Evolutionary conservation across 257 asterid species (phyloP), one percentile per base, ranked within the genome.

Genomic region (Penstemon eatonii): DNA sequence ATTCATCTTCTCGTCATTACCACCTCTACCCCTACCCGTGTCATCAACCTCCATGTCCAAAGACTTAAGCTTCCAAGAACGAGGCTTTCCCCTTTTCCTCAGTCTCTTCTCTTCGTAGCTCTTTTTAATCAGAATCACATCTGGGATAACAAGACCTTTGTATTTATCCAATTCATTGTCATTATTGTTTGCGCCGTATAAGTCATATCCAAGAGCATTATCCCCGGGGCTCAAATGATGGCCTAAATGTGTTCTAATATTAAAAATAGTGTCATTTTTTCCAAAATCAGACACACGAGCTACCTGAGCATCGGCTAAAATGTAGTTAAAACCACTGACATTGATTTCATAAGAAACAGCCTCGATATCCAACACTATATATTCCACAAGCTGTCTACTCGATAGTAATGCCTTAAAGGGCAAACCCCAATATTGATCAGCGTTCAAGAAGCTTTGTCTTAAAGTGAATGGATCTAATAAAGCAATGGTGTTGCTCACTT

Each of bases 201-300:
- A 36, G 70, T 74, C 78, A 54, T 74, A 74, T 9, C 78, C 78
- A 67, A 74, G 65, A 12, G 78, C 78, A 60, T 74, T 5, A 67
- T 67, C 78, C 56, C 78, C 78, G 51, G 78, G 78, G 19, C 44
- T 73, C n/a, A 73, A 65, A 44, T 67, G 55, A 60, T 67, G 69
- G 59, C 78, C 78, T 56, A 74, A 10, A 73, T 73, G 69, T 0
- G 78, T 73, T 42, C 73, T 58, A 9, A 60, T 51, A 0, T 40
- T 56, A 53, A 74, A 67, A 11, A 59, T 60, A 1, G 47, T 65
- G 40, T 51, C 47, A 6, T 65, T 65, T 46, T 67, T 60, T 8
- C 78, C 74, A 19, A 67, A 66, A 67, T 73, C 78, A 19, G 73
- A 59, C 54, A 67, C 58, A 19, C 73, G 74, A 51, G 74, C 78